Percentiles rank a stretch among this genome's conserved stretches.
These are phyloP conservation scores for Pilobolus umbonatus DNA, from an alignment of 192 early-diverging fungal species.

Conservation along the genomic window DNA sequence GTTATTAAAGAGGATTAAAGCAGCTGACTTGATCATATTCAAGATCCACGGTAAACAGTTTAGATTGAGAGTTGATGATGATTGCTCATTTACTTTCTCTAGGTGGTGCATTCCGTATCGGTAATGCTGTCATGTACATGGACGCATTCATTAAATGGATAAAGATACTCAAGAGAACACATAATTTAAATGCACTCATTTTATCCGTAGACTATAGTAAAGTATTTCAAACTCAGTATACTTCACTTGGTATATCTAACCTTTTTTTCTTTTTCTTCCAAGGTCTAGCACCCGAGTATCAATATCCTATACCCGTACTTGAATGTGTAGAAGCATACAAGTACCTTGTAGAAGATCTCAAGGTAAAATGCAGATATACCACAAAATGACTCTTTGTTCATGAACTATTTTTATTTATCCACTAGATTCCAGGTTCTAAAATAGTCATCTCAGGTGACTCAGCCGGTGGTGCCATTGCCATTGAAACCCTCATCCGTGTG, in stretches of 20 bases:
- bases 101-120: slow-evolving; percentile 33
- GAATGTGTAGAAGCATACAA: slow-evolving; percentile 21
- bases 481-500: slow-evolving; percentile 20
- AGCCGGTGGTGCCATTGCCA: slow-evolving; percentile 20
- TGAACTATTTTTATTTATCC: not conserved
- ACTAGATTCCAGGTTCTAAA: slow-evolving; percentile 16
- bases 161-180: slow-evolving; percentile 18
- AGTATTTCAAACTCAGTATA: not conserved
- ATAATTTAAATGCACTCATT: slow-evolving; percentile 24
- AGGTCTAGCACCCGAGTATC: slow-evolving; percentile 22
- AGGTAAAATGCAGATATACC: slow-evolving; percentile 4
- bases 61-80: not conserved
- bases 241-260: not conserved
- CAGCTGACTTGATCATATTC: slow-evolving; percentile 10
- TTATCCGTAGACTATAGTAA: slow-evolving; percentile 31
- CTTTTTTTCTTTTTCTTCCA: not conserved
- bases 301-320: slow-evolving; percentile 24
- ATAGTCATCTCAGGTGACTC: slow-evolving; percentile 26
- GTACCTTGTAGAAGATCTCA: slow-evolving; percentile 17
- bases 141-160: slow-evolving; percentile 24
- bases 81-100: not conserved
- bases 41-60: slow-evolving; percentile 4
- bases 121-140: slow-evolving; percentile 28
- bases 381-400: not conserved
- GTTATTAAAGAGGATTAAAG: slow-evolving; percentile 1